A percentile compares a stretch with the other conserved stretches of the same genome.
phyloP scores from a whole-genome alignment of 805 yeast species.

The Saturnispora hagleri region DNA sequence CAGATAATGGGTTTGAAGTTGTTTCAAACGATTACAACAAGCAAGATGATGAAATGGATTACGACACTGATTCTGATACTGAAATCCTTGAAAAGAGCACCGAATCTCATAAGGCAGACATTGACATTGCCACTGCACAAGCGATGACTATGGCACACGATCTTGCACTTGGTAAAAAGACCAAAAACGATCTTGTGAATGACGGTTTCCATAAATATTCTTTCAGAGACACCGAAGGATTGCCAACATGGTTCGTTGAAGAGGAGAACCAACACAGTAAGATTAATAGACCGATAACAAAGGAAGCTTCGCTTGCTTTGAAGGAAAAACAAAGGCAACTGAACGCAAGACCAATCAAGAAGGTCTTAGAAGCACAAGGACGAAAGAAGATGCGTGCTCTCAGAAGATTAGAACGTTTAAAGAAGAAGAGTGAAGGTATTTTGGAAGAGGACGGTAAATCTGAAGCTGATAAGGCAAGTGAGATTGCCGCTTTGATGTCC shows the following conservation, averaged over 20 bases:
- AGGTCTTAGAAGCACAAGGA: conserved; percentile 96
- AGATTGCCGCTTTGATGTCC: conserved; percentile 77
- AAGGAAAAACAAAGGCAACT: conserved; percentile 68
- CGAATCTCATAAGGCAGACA: conserved; percentile 47
- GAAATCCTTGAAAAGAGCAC: conserved; percentile 36
- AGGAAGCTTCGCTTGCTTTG: conserved; percentile 78
- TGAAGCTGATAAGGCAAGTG: conserved; percentile 92
- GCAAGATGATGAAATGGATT: conserved; percentile 31
- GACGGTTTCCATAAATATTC: conserved; percentile 91
- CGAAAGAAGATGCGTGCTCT: conserved; percentile 92
- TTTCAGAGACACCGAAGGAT: conserved; percentile 80
- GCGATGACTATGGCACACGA: conserved; percentile 98
- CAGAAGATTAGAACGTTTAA: conserved; percentile 75
- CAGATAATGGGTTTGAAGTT: conserved; percentile 34
- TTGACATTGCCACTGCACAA: conserved; percentile 84
- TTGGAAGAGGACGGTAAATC: conserved; percentile 81
- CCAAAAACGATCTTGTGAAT: conserved; percentile 76
- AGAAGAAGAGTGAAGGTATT: conserved; percentile 87
- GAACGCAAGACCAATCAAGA: conserved; percentile 97
- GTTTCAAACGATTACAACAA: conserved; percentile 35
- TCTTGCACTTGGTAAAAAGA: conserved; percentile 80
- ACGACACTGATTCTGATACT: conserved; percentile 42
- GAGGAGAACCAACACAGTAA: conserved; percentile 85
- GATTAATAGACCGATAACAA: conserved; percentile 84
- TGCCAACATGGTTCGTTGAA: conserved; percentile 96